These are phyloP conservation scores for Solanum medicagineum DNA, from an alignment of 257 asterid genomes.

Conservation along the genomic window DNA sequence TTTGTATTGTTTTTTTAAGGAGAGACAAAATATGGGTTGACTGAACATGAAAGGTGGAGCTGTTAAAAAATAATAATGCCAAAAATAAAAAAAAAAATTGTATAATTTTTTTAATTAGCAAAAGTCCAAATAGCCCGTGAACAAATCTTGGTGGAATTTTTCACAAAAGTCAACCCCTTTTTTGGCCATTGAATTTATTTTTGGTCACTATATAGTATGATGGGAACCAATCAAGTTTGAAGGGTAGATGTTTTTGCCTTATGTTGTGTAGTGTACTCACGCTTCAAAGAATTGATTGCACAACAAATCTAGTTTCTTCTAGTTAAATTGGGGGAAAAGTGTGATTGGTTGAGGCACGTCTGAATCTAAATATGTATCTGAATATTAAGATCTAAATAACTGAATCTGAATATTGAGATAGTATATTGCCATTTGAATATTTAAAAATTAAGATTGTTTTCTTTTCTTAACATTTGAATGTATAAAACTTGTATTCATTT, in stretches of 20 bases:
- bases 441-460: too few relatives aligned
- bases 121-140: constrained; percentile 8
- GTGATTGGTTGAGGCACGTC: too few relatives aligned
- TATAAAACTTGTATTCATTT: too few relatives aligned
- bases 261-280: not conserved
- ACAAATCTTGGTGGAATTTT: constrained; percentile 31
- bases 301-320: not conserved
- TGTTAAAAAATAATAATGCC: not conserved
- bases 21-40: constrained; percentile 25
- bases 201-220: not conserved
- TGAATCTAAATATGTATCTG: not conserved
- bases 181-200: not conserved
- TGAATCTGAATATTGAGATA: not conserved
- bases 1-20: not conserved
- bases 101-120: not conserved
- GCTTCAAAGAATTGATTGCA: not conserved
- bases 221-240: not conserved
- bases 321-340: not conserved
- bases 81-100: not conserved
- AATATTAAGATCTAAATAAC: not conserved
- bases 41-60: constrained; percentile 1
- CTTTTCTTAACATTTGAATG: too few relatives aligned
- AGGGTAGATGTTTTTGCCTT: not conserved
- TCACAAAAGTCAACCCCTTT: constrained; percentile 43
- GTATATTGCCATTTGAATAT: not conserved